Evolutionary conservation across 2,329 filamentous ascomycete genomes (phyloP).

Genomic region (Colletotrichum limetticola): DNA sequence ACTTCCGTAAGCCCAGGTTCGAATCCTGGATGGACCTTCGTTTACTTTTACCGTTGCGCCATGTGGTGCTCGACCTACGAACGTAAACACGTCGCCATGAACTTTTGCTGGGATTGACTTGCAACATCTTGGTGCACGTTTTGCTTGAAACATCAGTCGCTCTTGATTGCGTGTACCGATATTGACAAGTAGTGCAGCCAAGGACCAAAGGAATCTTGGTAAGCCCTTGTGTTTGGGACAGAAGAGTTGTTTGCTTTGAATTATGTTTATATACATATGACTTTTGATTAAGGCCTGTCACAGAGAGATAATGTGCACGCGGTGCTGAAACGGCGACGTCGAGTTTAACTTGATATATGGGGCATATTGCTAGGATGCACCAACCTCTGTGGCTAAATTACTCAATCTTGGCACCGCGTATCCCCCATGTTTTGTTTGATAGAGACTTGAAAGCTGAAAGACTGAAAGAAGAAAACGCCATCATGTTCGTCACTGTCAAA

Average conservation of each 20-base stretch:
- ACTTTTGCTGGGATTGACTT: neutral
- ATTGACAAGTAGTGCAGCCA: neutral
- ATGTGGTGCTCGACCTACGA: too few species aligned
- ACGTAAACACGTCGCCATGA: too few species aligned
- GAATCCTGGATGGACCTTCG: conserved; percentile 35
- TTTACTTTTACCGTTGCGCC: neutral
- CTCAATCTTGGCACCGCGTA: neutral
- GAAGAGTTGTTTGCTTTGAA: neutral
- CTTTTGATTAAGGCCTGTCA: neutral
- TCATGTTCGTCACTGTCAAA: neutral
- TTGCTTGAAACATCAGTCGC: neutral
- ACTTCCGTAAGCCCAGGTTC: conserved; percentile 34
- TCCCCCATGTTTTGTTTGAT: neutral
- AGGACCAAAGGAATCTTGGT: neutral
- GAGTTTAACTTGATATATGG: neutral
- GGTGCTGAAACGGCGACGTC: conserved; percentile 10
- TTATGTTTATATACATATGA: neutral
- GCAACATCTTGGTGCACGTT: neutral
- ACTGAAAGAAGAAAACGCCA: neutral
- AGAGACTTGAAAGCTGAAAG: neutral
- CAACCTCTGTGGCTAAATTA: neutral
- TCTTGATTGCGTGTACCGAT: neutral
- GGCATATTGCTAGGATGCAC: neutral
- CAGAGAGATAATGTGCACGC: neutral
- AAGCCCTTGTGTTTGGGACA: neutral